phyloP scores from a whole-genome alignment of 768 basidiomycete species.

The Podaxis sp. region DNA sequence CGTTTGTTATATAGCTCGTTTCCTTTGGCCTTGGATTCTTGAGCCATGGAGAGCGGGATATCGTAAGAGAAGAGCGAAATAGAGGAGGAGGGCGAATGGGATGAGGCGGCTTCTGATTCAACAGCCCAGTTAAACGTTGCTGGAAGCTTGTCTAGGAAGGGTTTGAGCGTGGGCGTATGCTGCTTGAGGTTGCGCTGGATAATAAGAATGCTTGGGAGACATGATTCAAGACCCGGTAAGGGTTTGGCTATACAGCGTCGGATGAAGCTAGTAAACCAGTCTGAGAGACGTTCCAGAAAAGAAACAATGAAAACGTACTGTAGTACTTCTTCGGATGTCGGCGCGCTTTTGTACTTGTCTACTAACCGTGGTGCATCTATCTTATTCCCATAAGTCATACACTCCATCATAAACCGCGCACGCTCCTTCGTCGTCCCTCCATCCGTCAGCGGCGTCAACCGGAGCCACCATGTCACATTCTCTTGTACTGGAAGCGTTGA shows the following conservation, averaged over 20 bases:
- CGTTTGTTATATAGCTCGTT: conserved; percentile 5
- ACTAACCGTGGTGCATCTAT: conserved; percentile 15
- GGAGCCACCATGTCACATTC: conserved; percentile 13
- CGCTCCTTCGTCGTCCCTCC: not conserved
- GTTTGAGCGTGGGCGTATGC: conserved; percentile 14
- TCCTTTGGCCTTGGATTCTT: conserved; percentile 10
- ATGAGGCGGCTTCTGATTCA: conserved; percentile 5
- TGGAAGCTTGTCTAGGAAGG: conserved; percentile 21
- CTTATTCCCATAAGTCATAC: conserved; percentile 15
- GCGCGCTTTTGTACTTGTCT: conserved; percentile 11
- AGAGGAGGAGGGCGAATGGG: not conserved
- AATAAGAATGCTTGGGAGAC: conserved; percentile 14
- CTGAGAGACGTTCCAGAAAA: not conserved
- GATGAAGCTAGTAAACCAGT: conserved; percentile 17
- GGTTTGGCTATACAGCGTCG: conserved; percentile 18
- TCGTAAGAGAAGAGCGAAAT: not conserved
- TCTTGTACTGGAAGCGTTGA: not conserved
- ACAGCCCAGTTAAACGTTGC: conserved; percentile 16
- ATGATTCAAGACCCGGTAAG: conserved; percentile 14
- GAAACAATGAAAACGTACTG: conserved; percentile 6
- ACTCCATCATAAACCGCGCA: conserved; percentile 13
- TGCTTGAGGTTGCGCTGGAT: conserved; percentile 18
- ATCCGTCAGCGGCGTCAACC: conserved; percentile 2
- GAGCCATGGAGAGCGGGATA: not conserved
- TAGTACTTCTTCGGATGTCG: conserved; percentile 13